Evolutionary conservation across 805 yeast species (phyloP).

Genomic region (Cyberlindnera mycetangii): DNA sequence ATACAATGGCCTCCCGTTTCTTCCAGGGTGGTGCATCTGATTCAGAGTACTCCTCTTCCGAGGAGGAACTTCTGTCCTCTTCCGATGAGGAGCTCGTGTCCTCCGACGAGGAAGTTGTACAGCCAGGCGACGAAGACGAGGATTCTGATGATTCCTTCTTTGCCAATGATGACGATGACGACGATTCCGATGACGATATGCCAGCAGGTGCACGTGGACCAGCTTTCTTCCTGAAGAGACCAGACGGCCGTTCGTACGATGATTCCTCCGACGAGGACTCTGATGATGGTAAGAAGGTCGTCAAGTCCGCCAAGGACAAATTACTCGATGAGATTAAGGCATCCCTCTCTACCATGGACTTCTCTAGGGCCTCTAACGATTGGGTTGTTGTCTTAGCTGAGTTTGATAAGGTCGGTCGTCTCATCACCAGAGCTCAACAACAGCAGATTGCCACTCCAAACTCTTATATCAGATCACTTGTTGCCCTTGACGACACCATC

Average conservation of each 20-base stretch:
- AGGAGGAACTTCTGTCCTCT: slow-evolving; percentile 42
- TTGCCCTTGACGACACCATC: slow-evolving; percentile 68
- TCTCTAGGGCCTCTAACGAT: slow-evolving; percentile 65
- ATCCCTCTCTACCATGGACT: slow-evolving; percentile 63
- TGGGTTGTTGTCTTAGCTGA: slow-evolving; percentile 76
- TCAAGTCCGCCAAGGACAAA: slow-evolving; percentile 92
- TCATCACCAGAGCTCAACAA: slow-evolving; percentile 66
- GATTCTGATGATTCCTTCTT: slow-evolving; percentile 31
- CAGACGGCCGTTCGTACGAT: slow-evolving; percentile 33
- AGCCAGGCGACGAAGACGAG: slow-evolving; percentile 27
- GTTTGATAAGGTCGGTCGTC: slow-evolving; percentile 73
- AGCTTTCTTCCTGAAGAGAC: slow-evolving; percentile 40
- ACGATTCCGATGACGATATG: slow-evolving; percentile 43
- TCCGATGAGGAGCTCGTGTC: slow-evolving; percentile 35
- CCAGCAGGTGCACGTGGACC: slow-evolving; percentile 43
- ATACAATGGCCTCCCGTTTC: slow-evolving; percentile 78
- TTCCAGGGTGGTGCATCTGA: slow-evolving; percentile 55
- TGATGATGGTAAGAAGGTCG: slow-evolving; percentile 74
- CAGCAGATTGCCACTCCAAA: slow-evolving; percentile 75
- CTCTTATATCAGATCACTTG: slow-evolving; percentile 63
- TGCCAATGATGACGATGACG: slow-evolving; percentile 33
- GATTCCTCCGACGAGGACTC: slow-evolving; percentile 44
- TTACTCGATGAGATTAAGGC: slow-evolving; percentile 80
- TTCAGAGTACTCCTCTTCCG: slow-evolving; percentile 42
- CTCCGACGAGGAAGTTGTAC: slow-evolving; percentile 30